A percentile compares a stretch with the other conserved stretches of the same genome.
These are phyloP conservation scores for Botrytis galanthina DNA, from an alignment of 2,329 filamentous ascomycete species.

Conservation along the genomic window DNA sequence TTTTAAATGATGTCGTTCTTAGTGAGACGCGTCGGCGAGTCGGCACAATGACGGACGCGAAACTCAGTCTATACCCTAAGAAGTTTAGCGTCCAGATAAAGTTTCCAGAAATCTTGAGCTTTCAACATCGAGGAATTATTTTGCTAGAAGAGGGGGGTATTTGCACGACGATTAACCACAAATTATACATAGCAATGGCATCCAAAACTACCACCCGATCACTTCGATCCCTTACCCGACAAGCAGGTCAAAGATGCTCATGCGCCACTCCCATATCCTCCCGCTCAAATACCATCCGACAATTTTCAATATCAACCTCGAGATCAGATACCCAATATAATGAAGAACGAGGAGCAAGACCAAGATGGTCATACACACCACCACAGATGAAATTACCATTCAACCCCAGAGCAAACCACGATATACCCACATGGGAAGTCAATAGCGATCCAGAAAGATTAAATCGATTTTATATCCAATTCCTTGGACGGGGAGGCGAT, in stretches of 20 bases:
- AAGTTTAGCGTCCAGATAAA: constrained; percentile 22
- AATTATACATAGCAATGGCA: constrained; percentile 42
- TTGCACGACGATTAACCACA: constrained; percentile 9
- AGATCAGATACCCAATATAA: constrained; percentile 37
- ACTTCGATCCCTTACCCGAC: constrained; percentile 40
- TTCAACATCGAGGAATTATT: constrained; percentile 19
- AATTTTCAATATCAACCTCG: constrained; percentile 32
- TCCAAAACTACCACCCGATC: constrained; percentile 46
- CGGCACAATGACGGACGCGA: constrained; percentile 22
- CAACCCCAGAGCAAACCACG: constrained; percentile 49
- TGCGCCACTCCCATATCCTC: constrained; percentile 27
- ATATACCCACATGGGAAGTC: constrained; percentile 56
- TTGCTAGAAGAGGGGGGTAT: constrained; percentile 13
- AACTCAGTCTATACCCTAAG: not conserved
- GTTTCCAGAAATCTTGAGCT: constrained; percentile 21
- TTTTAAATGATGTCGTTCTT: not conserved
- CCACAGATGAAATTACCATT: constrained; percentile 67
- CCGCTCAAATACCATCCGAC: constrained; percentile 25
- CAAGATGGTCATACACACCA: constrained; percentile 71
- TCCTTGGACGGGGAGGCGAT: constrained; percentile 72
- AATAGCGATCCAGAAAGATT: constrained; percentile 74
- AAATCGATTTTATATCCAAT: constrained; percentile 71
- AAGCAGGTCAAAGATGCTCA: constrained; percentile 32
- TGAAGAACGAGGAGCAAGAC: constrained; percentile 42
- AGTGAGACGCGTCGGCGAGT: constrained; percentile 25